A percentile compares a stretch with the other conserved stretches of the same genome.
Conservation (phyloP, 768 basidiomycete genomes). For the Panaeolus papilionaceus region DNA sequence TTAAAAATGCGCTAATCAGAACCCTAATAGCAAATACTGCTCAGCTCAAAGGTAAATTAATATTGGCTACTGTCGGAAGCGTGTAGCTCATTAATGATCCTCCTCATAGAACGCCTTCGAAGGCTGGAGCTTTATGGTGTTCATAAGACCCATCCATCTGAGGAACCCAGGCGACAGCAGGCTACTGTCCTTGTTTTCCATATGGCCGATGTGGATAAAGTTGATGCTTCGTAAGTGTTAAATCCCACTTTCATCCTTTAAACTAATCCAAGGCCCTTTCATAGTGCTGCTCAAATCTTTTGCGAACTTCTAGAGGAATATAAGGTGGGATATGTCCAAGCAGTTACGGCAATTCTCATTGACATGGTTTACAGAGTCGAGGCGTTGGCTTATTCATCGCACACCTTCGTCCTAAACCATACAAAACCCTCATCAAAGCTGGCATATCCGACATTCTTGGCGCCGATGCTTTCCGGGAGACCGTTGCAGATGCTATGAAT, state of each 20-base stretch:
- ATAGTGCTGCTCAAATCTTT: constrained; percentile 84
- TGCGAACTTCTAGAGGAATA: constrained; percentile 82
- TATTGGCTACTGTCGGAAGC: neutral
- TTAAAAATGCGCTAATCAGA: constrained; percentile 4
- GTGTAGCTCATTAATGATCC: neutral
- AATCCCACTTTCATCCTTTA: neutral
- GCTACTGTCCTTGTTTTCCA: constrained; percentile 89
- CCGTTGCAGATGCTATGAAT: constrained; percentile 58
- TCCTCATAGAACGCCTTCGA: constrained; percentile 68
- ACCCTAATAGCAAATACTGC: constrained; percentile 83
- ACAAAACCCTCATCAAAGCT: constrained; percentile 53
- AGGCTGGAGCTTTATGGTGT: constrained; percentile 90
- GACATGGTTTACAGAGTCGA: constrained; percentile 44
- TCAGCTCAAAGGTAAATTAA: constrained; percentile 78
- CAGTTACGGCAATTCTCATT: neutral
- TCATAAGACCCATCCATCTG: constrained; percentile 84
- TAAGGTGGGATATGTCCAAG: constrained; percentile 48
- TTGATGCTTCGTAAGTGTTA: constrained; percentile 84
- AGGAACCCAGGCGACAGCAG: constrained; percentile 77
- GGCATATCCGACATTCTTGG: constrained; percentile 58
- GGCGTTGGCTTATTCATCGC: constrained; percentile 58
- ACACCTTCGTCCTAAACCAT: constrained; percentile 47
- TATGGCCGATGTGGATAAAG: constrained; percentile 87
- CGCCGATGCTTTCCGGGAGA: constrained; percentile 52
- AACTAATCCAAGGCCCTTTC: constrained; percentile 16